phyloP scores from a whole-genome alignment of 352 stramenopile genomes.

The Pythium periplocum region DNA sequence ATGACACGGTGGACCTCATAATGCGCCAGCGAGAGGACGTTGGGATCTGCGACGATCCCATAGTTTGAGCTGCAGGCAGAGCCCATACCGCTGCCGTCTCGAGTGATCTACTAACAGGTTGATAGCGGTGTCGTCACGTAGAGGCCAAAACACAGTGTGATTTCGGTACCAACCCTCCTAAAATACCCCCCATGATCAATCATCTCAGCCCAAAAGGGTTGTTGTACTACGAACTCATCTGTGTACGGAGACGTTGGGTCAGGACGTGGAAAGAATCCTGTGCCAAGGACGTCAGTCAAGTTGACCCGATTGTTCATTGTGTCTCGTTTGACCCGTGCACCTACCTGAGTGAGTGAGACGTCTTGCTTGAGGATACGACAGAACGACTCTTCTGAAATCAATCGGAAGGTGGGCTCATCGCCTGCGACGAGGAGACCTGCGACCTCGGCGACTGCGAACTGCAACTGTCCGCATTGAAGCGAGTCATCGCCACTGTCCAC shows the following conservation, averaged over 20 bases:
- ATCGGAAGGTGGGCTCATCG: constrained; percentile 21
- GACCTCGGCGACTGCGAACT: constrained; percentile 58
- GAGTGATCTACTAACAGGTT: background rate
- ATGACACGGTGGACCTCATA: constrained; percentile 68
- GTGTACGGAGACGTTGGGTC: too few species aligned
- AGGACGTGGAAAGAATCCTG: too few species aligned
- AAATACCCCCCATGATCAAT: background rate
- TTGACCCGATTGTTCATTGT: too few species aligned
- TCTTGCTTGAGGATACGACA: constrained; percentile 33
- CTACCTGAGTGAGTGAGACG: constrained; percentile 45
- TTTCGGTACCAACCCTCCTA: background rate
- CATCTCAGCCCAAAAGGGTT: too few species aligned
- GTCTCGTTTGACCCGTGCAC: too few species aligned
- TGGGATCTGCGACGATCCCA: constrained; percentile 22
- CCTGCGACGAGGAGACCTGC: constrained; percentile 46
- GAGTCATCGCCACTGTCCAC: too few species aligned
- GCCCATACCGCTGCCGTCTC: constrained; percentile 24
- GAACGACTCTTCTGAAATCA: constrained; percentile 36
- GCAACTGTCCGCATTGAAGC: constrained; percentile 16
- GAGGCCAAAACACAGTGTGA: too few species aligned
- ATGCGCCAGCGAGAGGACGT: constrained; percentile 43
- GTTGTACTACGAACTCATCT: too few species aligned
- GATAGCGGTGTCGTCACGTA: too few species aligned
- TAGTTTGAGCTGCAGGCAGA: constrained; percentile 29
- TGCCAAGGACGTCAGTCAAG: too few species aligned